Evolutionary conservation across 257 asterid genomes (phyloP).

Genomic region (Solanum medicagineum): DNA sequence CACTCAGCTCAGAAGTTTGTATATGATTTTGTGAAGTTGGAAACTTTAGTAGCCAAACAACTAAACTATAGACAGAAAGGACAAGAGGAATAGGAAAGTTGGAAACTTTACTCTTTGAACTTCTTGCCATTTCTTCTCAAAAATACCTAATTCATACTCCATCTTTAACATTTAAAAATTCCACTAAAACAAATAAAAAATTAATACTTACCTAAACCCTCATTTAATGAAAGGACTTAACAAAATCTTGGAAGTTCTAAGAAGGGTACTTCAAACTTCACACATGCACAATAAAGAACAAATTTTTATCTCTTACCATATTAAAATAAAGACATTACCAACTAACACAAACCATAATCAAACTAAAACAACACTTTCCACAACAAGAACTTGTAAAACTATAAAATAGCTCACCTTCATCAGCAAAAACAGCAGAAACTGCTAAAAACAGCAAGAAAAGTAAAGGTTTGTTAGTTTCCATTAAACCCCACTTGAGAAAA

Average conservation of each 20-base stretch:
- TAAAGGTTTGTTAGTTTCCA: constrained; percentile 15
- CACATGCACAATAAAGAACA: background rate
- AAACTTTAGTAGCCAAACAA: background rate
- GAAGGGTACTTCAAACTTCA: background rate
- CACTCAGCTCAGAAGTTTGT: background rate
- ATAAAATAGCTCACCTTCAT: constrained; percentile 44
- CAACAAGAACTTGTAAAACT: background rate
- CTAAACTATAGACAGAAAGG: background rate
- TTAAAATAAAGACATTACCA: background rate
- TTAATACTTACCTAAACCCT: background rate
- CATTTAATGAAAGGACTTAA: background rate
- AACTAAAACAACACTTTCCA: background rate
- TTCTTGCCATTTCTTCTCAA: background rate
- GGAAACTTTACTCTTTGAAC: background rate
- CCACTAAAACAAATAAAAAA: background rate
- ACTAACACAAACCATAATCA: background rate
- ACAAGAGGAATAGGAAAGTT: background rate
- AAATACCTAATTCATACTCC: background rate
- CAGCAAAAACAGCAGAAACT: constrained; percentile 55
- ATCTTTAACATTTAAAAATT: background rate
- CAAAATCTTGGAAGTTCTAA: background rate
- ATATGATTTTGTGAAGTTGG: background rate
- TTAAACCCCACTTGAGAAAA: background rate
- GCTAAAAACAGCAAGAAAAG: constrained; percentile 32
- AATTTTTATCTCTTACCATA: background rate